Conservation (phyloP, 2,329 filamentous ascomycete genomes). For the Fusarium scirpi region DNA sequence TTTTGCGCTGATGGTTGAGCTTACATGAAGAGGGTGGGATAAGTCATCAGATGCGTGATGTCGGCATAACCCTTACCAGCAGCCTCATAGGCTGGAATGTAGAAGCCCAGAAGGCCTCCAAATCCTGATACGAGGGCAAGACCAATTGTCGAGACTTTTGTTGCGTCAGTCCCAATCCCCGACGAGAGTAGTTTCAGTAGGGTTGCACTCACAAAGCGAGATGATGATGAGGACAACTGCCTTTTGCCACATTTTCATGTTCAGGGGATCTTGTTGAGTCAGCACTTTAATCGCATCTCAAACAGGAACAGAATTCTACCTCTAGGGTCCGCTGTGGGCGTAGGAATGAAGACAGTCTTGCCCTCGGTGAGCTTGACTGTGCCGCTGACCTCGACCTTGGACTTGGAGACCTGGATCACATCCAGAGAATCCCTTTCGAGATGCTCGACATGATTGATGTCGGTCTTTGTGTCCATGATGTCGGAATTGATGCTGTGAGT, state of each 20-base stretch:
- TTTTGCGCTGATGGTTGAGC: not conserved
- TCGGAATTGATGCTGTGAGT: not conserved
- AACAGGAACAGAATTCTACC: not conserved
- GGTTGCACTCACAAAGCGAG: slow-evolving; percentile 26
- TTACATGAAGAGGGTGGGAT: slow-evolving; percentile 23
- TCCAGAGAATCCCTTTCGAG: slow-evolving; percentile 35
- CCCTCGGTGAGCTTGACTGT: slow-evolving; percentile 39
- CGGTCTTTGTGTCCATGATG: slow-evolving; percentile 36
- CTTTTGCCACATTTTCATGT: slow-evolving; percentile 44
- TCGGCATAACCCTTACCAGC: slow-evolving; percentile 22
- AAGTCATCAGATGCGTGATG: slow-evolving; percentile 25
- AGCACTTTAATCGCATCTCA: not conserved
- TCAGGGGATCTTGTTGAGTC: slow-evolving; percentile 34
- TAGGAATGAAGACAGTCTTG: slow-evolving; percentile 35
- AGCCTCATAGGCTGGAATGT: slow-evolving; percentile 15
- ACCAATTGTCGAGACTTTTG: slow-evolving; percentile 19
- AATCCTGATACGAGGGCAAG: slow-evolving; percentile 20
- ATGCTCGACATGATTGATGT: slow-evolving; percentile 36
- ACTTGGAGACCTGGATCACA: slow-evolving; percentile 30
- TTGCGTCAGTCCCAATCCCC: not conserved
- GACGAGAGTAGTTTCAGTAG: rapidly evolving
- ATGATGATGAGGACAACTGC: slow-evolving; percentile 33
- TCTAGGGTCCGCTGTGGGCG: slow-evolving; percentile 36
- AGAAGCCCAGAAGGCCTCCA: slow-evolving; percentile 20
- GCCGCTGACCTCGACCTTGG: slow-evolving; percentile 38